phyloP scores from a whole-genome alignment of 148 eudicot species.

The Nepenthes gracilis region DNA sequence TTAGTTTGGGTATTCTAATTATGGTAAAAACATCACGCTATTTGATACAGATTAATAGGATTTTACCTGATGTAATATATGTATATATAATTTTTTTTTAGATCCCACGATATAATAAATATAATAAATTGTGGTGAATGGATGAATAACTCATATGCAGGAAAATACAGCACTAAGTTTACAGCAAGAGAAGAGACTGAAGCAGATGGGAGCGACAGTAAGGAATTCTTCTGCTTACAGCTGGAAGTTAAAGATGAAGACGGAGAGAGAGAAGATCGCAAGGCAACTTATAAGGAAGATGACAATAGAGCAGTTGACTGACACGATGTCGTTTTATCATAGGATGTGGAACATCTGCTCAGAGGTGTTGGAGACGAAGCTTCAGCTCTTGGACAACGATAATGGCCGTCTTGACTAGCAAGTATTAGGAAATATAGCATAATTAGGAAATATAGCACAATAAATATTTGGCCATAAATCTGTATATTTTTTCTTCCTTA shows the following conservation, averaged over 20 bases:
- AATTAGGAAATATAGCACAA: no score
- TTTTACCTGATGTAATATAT: no score
- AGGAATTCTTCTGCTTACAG: constrained; percentile 21
- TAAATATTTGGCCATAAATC: no score
- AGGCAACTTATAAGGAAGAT: constrained; percentile 25
- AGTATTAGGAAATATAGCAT: no score
- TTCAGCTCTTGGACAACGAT: constrained; percentile 17
- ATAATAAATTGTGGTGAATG: no score
- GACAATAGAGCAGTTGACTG: constrained; percentile 32
- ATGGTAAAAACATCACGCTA: not conserved
- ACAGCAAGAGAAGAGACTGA: constrained; percentile 35
- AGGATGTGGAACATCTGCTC: constrained; percentile 38
- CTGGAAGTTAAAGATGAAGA: constrained; percentile 27
- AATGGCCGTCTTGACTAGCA: not conserved
- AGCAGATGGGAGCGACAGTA: constrained; percentile 44
- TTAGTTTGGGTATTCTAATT: not conserved
- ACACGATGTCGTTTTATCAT: constrained; percentile 30
- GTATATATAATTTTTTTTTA: no score
- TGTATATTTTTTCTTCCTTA: no score
- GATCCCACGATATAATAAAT: no score
- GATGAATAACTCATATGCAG: constrained; percentile 5
- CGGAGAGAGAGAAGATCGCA: constrained; percentile 29
- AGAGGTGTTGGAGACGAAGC: constrained; percentile 30
- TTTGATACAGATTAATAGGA: not conserved
- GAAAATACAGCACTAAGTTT: constrained; percentile 27